phyloP scores from a whole-genome alignment of 805 yeast genomes.

The Ogataea siamensis region DNA sequence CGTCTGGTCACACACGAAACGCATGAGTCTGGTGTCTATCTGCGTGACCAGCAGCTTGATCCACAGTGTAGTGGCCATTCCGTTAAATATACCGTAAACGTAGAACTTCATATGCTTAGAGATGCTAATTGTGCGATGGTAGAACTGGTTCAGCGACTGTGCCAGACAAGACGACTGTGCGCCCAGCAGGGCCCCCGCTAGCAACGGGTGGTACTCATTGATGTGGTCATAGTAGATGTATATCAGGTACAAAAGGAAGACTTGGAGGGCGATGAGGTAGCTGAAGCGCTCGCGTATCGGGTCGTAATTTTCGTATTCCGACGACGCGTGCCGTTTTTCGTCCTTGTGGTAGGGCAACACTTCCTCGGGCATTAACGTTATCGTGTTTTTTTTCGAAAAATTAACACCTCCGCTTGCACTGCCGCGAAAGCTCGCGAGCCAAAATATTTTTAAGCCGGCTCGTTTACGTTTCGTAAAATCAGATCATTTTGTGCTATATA shows the following conservation, averaged over 20 bases:
- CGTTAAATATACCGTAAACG: conserved; percentile 62
- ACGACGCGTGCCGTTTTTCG: conserved; percentile 9
- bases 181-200: conserved; percentile 28
- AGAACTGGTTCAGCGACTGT: conserved; percentile 31
- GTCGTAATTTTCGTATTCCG: conserved; percentile 17
- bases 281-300: conserved; percentile 26
- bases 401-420: background rate
- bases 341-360: conserved; percentile 21
- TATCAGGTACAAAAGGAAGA: conserved; percentile 24
- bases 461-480: conserved; percentile 14
- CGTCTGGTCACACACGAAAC: conserved; percentile 52
- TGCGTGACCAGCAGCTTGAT: conserved; percentile 43
- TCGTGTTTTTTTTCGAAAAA: conserved; percentile 4
- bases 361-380: conserved; percentile 10
- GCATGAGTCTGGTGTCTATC: conserved; percentile 35
- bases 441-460: conserved; percentile 1
- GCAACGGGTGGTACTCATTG: conserved; percentile 25
- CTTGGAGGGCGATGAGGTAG: conserved; percentile 25
- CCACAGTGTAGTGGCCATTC: conserved; percentile 53
- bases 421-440: conserved; percentile 2
- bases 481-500: conserved; percentile 13
- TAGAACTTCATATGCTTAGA: conserved; percentile 44
- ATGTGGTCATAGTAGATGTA: conserved; percentile 28
- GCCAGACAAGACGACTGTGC: conserved; percentile 31
- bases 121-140: conserved; percentile 22